Evolutionary conservation across 2,329 filamentous ascomycete genomes (phyloP), one percentile per base, ranked within the genome.

Genomic region (Fusarium camptoceras): DNA sequence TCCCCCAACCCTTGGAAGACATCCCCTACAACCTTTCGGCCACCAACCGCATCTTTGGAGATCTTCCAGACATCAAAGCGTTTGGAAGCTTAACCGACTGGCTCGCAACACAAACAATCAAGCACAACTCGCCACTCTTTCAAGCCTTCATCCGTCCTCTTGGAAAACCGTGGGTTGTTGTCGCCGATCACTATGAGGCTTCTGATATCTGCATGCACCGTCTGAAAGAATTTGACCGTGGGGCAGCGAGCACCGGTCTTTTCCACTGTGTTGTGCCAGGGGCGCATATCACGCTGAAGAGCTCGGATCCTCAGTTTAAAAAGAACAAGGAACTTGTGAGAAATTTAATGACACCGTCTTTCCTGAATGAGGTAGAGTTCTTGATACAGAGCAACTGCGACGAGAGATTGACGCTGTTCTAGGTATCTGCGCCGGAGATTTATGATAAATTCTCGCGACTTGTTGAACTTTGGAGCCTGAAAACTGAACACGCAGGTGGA

Each of bases 261-360:
- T 64, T 71, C 8, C 16, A 47, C 4, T 57, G 68, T 8, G 53
- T 71, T 8, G 54, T 71, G 11, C 68, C 68, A 0, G 47, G 55
- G 2, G 39, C 50, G 8, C 67, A 71, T 8, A 51, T 71, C 10
- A 68, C 64, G 5, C 55, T 71, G 4, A 42, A 37, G n/a, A 68
- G 59, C 5, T 55, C 55, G 2, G 39, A 71, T 39, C 68, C 68
- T 2, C 68, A 68, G 18, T 71, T 68, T 4, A 59, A 58, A 12
- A 71, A 68, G 25, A 71, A 71, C 5, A 71, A 71, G 20, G 68
- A 71, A 5, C 68, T 71, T 30, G 64, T 71, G 4, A 44, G 65
- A 8, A 70, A 71, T 24, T 47, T 71, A 8, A 71, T 71, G 68
- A 68, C 68, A 0, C 68, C 68, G 1, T 55, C 50, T 0, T 71